Evolutionary conservation across 495 filamentous ascomycete species (phyloP).

Genomic region (Penicillium flavigenum): DNA sequence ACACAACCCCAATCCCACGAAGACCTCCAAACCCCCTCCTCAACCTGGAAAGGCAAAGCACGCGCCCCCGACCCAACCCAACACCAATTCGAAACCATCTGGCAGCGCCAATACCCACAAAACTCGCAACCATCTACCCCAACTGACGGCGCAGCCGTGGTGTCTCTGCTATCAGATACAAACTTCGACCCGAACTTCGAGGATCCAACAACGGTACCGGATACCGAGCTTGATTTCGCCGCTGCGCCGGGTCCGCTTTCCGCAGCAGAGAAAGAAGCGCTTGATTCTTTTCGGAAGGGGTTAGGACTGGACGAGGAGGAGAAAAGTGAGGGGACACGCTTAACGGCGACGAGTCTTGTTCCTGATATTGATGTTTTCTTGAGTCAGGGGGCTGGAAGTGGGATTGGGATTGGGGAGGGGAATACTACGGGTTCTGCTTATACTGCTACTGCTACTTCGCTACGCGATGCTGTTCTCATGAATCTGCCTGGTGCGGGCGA

Average conservation of each 20-base stretch:
- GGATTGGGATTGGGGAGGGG: neutral
- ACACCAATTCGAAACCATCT: constrained; percentile 21
- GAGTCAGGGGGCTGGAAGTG: constrained; percentile 8
- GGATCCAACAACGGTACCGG: constrained; percentile 27
- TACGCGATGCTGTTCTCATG: constrained; percentile 34
- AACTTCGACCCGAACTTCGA: constrained; percentile 52
- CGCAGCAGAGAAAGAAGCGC: constrained; percentile 29
- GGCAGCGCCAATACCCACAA: constrained; percentile 15
- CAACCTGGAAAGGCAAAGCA: constrained; percentile 35
- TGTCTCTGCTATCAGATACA: constrained; percentile 52
- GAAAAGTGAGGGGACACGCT: neutral
- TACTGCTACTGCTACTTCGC: constrained; percentile 3
- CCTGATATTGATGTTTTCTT: constrained; percentile 46
- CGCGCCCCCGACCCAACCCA: constrained; percentile 19
- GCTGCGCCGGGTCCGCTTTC: constrained; percentile 27
- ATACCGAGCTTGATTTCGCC: constrained; percentile 32
- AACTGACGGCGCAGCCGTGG: constrained; percentile 45
- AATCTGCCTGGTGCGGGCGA: constrained; percentile 41
- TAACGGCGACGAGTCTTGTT: constrained; percentile 39
- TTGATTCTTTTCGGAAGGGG: constrained; percentile 39
- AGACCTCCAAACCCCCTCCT: constrained; percentile 14
- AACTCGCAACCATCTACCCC: neutral
- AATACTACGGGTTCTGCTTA: neutral
- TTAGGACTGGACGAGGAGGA: neutral
- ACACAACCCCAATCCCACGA: neutral